Conservation (phyloP, 805 yeast genomes). For the Maudiozyma barnettii region DNA sequence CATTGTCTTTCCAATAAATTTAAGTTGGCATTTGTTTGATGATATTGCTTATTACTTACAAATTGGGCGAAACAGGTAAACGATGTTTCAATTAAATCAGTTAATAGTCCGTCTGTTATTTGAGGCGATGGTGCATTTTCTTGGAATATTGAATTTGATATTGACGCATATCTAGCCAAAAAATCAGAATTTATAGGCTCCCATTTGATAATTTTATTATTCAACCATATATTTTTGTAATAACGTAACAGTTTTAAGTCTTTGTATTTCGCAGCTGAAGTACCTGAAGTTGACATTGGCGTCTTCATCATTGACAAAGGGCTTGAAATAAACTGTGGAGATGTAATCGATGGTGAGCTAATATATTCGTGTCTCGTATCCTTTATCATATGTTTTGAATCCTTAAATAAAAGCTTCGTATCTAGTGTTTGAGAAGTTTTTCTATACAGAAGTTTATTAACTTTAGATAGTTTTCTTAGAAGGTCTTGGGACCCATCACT, state of each 20-base stretch:
- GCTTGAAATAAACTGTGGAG: constrained; percentile 25
- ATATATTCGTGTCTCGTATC: constrained; percentile 11
- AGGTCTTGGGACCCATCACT: constrained; percentile 13
- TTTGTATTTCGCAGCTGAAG: constrained; percentile 14
- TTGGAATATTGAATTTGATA: constrained; percentile 28
- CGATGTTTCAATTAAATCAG: constrained; percentile 29
- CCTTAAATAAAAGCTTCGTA: constrained; percentile 14
- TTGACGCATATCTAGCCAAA: constrained; percentile 23
- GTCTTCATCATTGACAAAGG: constrained; percentile 18
- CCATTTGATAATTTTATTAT: constrained; percentile 31
- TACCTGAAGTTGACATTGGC: constrained; percentile 1
- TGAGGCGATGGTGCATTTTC: constrained; percentile 19
- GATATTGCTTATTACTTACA: constrained; percentile 37
- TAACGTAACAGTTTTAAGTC: constrained; percentile 25
- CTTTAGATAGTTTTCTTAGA: constrained; percentile 14
- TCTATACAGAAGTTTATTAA: constrained; percentile 20
- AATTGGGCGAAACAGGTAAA: constrained; percentile 36
- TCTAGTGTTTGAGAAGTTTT: constrained; percentile 17
- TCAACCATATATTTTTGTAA: constrained; percentile 33
- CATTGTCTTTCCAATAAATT: constrained; percentile 33
- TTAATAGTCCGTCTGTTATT: constrained; percentile 13
- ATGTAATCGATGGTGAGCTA: constrained; percentile 23
- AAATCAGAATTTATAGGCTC: constrained; percentile 24
- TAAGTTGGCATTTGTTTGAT: constrained; percentile 28
- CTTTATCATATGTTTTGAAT: constrained; percentile 5